Evolutionary conservation across 768 basidiomycete genomes (phyloP).

Genomic region (Calocybe cyanea): DNA sequence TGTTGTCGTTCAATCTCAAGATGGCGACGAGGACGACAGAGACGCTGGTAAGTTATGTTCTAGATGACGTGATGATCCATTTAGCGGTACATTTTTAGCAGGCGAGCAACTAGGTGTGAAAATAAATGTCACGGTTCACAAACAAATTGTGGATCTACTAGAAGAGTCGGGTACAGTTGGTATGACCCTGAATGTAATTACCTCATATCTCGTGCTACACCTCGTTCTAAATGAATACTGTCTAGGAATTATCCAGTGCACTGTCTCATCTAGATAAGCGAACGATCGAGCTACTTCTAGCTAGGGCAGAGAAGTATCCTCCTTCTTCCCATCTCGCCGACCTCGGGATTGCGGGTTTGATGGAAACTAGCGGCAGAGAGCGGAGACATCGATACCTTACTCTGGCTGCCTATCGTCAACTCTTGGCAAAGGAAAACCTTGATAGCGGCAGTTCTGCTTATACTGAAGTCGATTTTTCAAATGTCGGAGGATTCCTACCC

Average conservation of each 20-base stretch:
- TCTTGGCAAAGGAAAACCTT: conserved; percentile 64
- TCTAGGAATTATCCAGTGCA: conserved; percentile 58
- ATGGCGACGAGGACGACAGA: conserved; percentile 37
- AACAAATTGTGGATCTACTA: conserved; percentile 73
- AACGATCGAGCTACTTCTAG: conserved; percentile 77
- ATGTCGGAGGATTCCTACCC: conserved; percentile 52
- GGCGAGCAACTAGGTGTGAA: conserved; percentile 41
- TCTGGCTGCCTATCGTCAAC: conserved; percentile 56
- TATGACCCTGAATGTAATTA: conserved; percentile 65
- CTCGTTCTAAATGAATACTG: not conserved
- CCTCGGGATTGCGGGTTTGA: conserved; percentile 62
- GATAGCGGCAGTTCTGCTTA: conserved; percentile 45
- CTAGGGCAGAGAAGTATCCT: conserved; percentile 57
- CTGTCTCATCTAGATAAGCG: conserved; percentile 75
- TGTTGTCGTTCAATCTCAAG: conserved; percentile 35
- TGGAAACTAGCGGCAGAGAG: conserved; percentile 84
- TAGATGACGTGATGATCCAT: not conserved
- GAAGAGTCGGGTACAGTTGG: conserved; percentile 65
- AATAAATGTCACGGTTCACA: conserved; percentile 66
- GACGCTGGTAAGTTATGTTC: conserved; percentile 23
- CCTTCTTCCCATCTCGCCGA: conserved; percentile 74
- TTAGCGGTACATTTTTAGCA: conserved; percentile 4
- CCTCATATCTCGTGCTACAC: not conserved
- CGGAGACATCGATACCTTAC: conserved; percentile 86
- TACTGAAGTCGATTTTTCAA: conserved; percentile 41